Conservation (phyloP, 768 basidiomycete species). For the Pulveroboletus sp. region DNA sequence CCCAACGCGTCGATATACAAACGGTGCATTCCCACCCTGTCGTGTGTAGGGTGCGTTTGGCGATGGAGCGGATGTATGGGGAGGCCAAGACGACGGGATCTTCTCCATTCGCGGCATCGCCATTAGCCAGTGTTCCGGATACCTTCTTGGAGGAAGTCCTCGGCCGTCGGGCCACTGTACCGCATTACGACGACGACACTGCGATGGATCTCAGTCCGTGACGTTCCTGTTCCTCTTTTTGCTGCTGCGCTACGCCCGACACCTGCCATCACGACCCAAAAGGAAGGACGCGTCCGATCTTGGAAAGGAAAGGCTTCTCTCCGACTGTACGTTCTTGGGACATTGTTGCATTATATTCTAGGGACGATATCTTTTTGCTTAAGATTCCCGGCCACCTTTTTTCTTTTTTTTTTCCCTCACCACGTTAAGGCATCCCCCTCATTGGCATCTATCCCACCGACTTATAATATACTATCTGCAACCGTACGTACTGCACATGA, state of each 20-base stretch:
- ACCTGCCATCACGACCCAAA: conserved; percentile 5
- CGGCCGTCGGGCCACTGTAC: conserved; percentile 19
- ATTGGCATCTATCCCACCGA: conserved; percentile 23
- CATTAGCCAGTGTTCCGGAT: conserved; percentile 54
- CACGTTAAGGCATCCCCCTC: conserved; percentile 6
- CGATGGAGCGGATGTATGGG: conserved; percentile 54
- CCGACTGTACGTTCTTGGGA: conserved; percentile 34
- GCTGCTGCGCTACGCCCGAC: conserved; percentile 1
- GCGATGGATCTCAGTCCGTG: conserved; percentile 42
- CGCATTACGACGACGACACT: conserved; percentile 20
- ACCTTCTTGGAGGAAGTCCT: conserved; percentile 68
- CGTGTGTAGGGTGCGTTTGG: conserved; percentile 55
- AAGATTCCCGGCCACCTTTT: conserved; percentile 10
- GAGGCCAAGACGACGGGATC: conserved; percentile 34
- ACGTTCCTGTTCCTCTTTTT: conserved; percentile 7
- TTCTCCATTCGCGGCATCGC: conserved; percentile 55
- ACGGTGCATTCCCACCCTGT: conserved; percentile 60
- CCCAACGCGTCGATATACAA: conserved; percentile 50
- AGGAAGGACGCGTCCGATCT: conserved; percentile 11
- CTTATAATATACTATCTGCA: conserved; percentile 23
- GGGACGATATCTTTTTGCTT: conserved; percentile 31
- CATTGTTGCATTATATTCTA: conserved; percentile 35
- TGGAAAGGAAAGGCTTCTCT: conserved; percentile 19
- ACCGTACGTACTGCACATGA: conserved; percentile 31
- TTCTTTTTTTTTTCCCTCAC: conserved; percentile 2